phyloP scores from a whole-genome alignment of 164 flowering plant genomes.

The Sextonia rubra region DNA sequence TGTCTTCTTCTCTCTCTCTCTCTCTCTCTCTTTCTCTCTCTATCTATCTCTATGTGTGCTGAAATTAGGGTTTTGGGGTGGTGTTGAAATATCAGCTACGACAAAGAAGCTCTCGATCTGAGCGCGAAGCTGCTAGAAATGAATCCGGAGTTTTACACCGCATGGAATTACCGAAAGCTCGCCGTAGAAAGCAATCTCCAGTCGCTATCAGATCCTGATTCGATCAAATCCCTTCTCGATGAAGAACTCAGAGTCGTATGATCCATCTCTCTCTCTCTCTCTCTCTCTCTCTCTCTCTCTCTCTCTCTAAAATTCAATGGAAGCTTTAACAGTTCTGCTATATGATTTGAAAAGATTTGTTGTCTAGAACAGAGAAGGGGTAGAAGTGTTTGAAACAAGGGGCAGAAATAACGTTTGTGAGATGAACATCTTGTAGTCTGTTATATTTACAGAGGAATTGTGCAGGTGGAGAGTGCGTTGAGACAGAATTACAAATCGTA shows the following conservation, averaged over 20 bases:
- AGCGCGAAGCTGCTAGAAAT: slow-evolving; percentile 62
- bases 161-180: slow-evolving; percentile 87
- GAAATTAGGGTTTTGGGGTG: slow-evolving; percentile 1
- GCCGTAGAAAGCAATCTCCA: slow-evolving; percentile 50
- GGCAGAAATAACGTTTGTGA: no score
- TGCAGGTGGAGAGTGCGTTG: slow-evolving; percentile 72
- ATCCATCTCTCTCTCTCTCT: neutral
- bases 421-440: no score
- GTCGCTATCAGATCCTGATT: slow-evolving; percentile 31
- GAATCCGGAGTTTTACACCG: slow-evolving; percentile 81
- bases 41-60: neutral
- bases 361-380: no score
- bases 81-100: slow-evolving; percentile 39
- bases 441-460: neutral
- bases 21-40: slow-evolving; percentile 3
- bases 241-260: slow-evolving; percentile 73
- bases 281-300: neutral
- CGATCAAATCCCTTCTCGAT: slow-evolving; percentile 47
- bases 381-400: no score
- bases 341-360: no score
- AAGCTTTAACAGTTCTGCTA: no score
- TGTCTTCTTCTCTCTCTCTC: neutral
- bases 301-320: no score
- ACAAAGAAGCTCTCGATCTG: slow-evolving; percentile 61
- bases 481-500: slow-evolving; percentile 71